Base-by-base conservation (phyloP, 2,329 filamentous ascomycete genomes). In the Fusarium sp. region DNA sequence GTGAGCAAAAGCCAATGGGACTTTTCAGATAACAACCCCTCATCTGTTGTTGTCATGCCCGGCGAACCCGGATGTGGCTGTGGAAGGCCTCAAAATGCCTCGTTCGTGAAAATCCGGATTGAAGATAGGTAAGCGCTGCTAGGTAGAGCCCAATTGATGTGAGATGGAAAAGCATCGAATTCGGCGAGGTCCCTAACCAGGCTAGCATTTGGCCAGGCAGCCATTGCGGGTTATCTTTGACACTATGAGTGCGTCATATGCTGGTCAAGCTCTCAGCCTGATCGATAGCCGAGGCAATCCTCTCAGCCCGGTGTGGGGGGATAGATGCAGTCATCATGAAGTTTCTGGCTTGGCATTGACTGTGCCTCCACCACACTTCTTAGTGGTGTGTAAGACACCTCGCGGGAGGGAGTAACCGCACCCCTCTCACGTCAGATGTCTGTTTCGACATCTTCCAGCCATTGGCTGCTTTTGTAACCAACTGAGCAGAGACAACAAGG, bases 1-100 rank as follows among this genome's bases (percentile, higher is more conserved):
- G 24, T 50, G 45, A 6, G 27, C 18, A 27, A 50, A 27, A 4
- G 7, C 45, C 45, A 50, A 50, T 50, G 41, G 27, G 45, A 13
- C 8, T 18, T 27, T 27, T 8, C 11, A 16, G 31, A 57, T 35
- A 31, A 22, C 20, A 31, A 54, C 35, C 45, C 24, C 45, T 35
- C 35, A 48, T 31, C 22, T 56, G 20, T 8, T 27, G 16, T 27
- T 22, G 11, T 54, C 35, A 31, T 22, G 22, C 24, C 27, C 24
- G 18, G 22, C 13, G 24, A n/a, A 56, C 35, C 61, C 45, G 37
- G 24, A 27, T 22, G n/a, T 22, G 22, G 6, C 29, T 2, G 45
- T 64, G n/a, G 61, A 7, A 41, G 61, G 61, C 61, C 61, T 64
- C 61, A 64, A 64, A 64, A 54, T 41, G 24, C 35, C 33, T 39